Base-by-base conservation (phyloP, 768 basidiomycete species). In the Xerocomus potaroensis region DNA sequence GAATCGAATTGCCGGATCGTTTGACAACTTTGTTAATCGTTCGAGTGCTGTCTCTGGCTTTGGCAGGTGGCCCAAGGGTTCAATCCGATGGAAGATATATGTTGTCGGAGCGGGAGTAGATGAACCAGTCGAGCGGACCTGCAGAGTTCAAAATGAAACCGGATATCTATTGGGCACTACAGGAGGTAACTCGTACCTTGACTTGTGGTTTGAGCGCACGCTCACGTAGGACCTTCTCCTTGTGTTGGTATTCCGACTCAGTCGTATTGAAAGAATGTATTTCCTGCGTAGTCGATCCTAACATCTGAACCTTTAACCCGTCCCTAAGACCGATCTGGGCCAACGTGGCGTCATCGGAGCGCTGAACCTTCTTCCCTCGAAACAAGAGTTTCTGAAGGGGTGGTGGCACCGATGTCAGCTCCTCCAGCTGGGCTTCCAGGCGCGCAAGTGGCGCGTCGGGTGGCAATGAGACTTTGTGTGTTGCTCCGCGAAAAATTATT, bases 1-100 rank as follows among this genome's bases (percentile, higher is more conserved):
- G 59, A 85, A 79, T 18, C 64, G 69, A 38, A 88, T 83, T 0
- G 83, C 85, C 5, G 81, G 79, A 56, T 91, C 87, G n/a, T 77
- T 69, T 8, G 87, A 71, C 3, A 89, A 71, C 41, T 74, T 78
- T 10, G 67, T 70, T 1, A 89, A 72, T 2, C 86, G 59, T 7
- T 71, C 69, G 11, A 70, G 66, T 0, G 86, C 86, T 8, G 74
- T 68, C 8, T 69, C 67, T 1, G 87, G 82, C 41, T 78, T 73
- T 0, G 87, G 85, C 7, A 90, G 74, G 50, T 88, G 79, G 2
- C 69, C 55, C 1, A 90, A 69, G 0, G 87, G 78, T 35, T 75
- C 72, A 27, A 87, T 65, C 42, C 74, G 68, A 55, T 88, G 84
- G 61, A 90, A 90, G 15, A 75, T 70, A 57, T 81, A 83, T 45